A percentile compares a stretch with the other conserved stretches of the same genome.
Conservation (phyloP, 495 filamentous ascomycete species). For the Talaromyces thailandensis region DNA sequence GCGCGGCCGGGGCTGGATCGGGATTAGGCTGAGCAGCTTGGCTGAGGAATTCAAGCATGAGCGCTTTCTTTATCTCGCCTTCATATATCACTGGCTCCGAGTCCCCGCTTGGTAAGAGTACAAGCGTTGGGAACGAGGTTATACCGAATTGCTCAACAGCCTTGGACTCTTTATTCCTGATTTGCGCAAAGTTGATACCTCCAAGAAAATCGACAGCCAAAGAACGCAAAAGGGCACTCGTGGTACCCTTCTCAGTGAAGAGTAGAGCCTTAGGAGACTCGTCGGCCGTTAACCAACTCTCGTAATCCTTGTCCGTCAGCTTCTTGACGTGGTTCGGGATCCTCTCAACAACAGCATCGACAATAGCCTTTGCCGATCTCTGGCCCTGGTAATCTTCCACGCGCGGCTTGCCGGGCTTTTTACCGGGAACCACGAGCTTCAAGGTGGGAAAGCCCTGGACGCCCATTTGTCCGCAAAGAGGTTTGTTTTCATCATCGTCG, state of each 20-base stretch:
- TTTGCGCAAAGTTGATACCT: slow-evolving; percentile 71
- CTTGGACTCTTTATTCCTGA: slow-evolving; percentile 70
- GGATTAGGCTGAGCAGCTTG: slow-evolving; percentile 67
- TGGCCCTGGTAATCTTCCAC: slow-evolving; percentile 90
- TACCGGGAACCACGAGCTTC: slow-evolving; percentile 83
- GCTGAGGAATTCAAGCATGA: slow-evolving; percentile 74
- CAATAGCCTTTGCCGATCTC: slow-evolving; percentile 74
- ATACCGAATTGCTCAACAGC: slow-evolving; percentile 69
- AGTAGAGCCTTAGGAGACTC: slow-evolving; percentile 78
- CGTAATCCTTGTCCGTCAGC: slow-evolving; percentile 69
- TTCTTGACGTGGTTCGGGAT: slow-evolving; percentile 89
- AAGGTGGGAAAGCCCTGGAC: slow-evolving; percentile 94
- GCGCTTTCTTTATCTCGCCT: slow-evolving; percentile 79
- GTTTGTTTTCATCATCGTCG: slow-evolving; percentile 90
- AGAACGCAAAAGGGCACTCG: slow-evolving; percentile 70
- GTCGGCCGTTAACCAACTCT: slow-evolving; percentile 63
- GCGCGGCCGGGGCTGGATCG: slow-evolving; percentile 48
- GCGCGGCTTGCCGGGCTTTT: slow-evolving; percentile 70
- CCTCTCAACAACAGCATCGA: slow-evolving; percentile 72
- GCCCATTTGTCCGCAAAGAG: slow-evolving; percentile 78
- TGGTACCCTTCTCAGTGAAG: slow-evolving; percentile 90
- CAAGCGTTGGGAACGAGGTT: slow-evolving; percentile 65
- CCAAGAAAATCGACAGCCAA: slow-evolving; percentile 90
- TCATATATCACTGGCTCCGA: slow-evolving; percentile 62
- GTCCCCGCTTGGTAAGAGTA: slow-evolving; percentile 70